Conservation (phyloP, 352 stramenopile species). For the Phytopythium helicoides region DNA sequence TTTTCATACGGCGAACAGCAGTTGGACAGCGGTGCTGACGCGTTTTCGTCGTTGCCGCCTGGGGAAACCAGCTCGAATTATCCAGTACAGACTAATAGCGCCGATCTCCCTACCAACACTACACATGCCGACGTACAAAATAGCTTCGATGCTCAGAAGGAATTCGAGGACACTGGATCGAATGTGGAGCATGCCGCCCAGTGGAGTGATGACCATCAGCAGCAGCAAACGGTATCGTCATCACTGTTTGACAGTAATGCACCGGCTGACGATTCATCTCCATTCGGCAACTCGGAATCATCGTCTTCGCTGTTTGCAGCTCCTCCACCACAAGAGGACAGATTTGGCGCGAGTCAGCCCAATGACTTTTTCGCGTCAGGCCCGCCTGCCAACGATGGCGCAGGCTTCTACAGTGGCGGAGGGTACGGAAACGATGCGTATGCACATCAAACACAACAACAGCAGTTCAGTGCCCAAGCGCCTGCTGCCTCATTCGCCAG, state of each 20-base stretch:
- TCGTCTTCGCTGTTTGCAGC: constrained; percentile 16
- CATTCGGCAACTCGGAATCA: not conserved
- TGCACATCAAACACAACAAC: constrained; percentile 5
- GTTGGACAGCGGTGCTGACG: too few species aligned
- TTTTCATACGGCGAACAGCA: too few species aligned
- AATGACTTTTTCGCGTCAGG: constrained; percentile 9
- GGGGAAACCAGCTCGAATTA: too few species aligned
- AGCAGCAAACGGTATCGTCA: not conserved
- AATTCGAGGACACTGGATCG: too few species aligned
- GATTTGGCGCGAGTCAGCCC: constrained; percentile 10
- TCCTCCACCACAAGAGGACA: constrained; percentile 4
- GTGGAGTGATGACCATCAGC: too few species aligned
- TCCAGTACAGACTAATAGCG: too few species aligned
- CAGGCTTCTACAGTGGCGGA: not conserved
- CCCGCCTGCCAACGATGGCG: not conserved
- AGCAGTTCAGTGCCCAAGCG: not conserved
- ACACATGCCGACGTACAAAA: too few species aligned
- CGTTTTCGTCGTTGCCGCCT: too few species aligned
- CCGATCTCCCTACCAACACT: too few species aligned
- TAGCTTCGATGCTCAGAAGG: too few species aligned
- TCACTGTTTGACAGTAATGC: not conserved
- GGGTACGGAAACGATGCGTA: not conserved
- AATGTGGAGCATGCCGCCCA: too few species aligned
- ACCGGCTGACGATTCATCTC: not conserved
- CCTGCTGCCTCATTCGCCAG: not conserved